Conservation (phyloP, 2,329 filamentous ascomycete species). For the Cadophora gregata region DNA sequence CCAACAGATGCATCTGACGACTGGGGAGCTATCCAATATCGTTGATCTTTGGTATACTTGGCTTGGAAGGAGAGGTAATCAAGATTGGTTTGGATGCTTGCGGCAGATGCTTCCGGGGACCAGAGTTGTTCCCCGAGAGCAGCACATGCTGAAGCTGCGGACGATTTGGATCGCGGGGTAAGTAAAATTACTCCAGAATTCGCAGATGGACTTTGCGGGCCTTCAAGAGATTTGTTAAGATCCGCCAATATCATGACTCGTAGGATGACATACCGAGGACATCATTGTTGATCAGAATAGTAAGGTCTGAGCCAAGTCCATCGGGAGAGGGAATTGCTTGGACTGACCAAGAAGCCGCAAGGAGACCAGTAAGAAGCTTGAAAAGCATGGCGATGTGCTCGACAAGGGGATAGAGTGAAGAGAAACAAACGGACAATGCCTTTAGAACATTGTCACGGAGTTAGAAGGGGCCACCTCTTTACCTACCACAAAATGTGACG, state of each 20-base stretch:
- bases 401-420: slow-evolving; percentile 17
- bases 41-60: slow-evolving; percentile 30
- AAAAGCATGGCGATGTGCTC: slow-evolving; percentile 28
- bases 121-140: slow-evolving; percentile 34
- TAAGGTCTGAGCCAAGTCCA: slow-evolving; percentile 31
- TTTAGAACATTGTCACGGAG: slow-evolving; percentile 27
- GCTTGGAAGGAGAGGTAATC: slow-evolving; percentile 34
- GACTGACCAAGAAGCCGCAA: slow-evolving; percentile 27
- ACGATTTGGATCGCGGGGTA: slow-evolving; percentile 27
- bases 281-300: slow-evolving; percentile 37
- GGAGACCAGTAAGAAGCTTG: slow-evolving; percentile 25
- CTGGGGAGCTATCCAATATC: slow-evolving; percentile 35
- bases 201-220: slow-evolving; percentile 32
- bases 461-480: slow-evolving; percentile 23
- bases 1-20: neutral
- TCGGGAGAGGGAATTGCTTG: slow-evolving; percentile 32
- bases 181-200: slow-evolving; percentile 33
- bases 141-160: slow-evolving; percentile 31
- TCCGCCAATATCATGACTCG: neutral
- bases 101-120: slow-evolving; percentile 26
- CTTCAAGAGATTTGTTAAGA: slow-evolving; percentile 18
- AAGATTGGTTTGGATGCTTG: slow-evolving; percentile 32
- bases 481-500: slow-evolving; percentile 18
- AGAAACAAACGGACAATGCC: slow-evolving; percentile 21
- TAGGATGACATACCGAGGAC: slow-evolving; percentile 25